Base-by-base conservation (phyloP, 257 asterid genomes). In the Ballota nigra region DNA sequence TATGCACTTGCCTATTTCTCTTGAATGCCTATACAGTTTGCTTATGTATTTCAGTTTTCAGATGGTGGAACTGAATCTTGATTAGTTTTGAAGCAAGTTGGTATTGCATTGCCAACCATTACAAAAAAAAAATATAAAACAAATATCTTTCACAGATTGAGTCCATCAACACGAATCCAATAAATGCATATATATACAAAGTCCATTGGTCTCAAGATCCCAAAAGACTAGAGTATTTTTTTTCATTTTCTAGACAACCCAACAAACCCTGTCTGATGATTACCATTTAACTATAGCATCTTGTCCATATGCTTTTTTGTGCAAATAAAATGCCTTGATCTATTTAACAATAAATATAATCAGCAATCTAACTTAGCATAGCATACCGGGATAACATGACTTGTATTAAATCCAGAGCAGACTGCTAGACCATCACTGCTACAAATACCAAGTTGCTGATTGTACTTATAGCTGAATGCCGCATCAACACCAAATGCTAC, bases 401-500 rank as follows among this genome's bases (percentile, higher is more conserved):
- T 86, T 36, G 96, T 94, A 82, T 80, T 89, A 69, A 94, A 94
- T 63, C 99, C 99, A 19, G 99, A 88, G 84, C 91, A 83, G 74
- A 94, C 78, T 49, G 88, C 99, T 67, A 94, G 96, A 47, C 99
- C 99, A 72, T 86, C 89, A 31, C 62, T 83, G 56, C 80, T 75
- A 77, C 97, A 94, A 56, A 85, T 69, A 58, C 98, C 98, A 67
- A 81, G 89, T 61, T 82, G 86, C 72, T 88, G 91, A 78, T 94
- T 94, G 85, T 88, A 84, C 84, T 87, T 89, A 73, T 91, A 94
- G 86, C 97, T 94, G 84, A 94, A 94, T 56, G 93, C 98, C 61
- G 95, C 93, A 83, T 94, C 99, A 62, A 89, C 85, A 52, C 99
- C 99, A 79, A 87, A 94, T 55, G 99, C 99, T 94, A 88, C 76